A percentile compares a stretch with the other conserved stretches of the same genome.
phyloP scores from a whole-genome alignment of 2,329 filamentous ascomycete species.

The Rosellinia necatrix region DNA sequence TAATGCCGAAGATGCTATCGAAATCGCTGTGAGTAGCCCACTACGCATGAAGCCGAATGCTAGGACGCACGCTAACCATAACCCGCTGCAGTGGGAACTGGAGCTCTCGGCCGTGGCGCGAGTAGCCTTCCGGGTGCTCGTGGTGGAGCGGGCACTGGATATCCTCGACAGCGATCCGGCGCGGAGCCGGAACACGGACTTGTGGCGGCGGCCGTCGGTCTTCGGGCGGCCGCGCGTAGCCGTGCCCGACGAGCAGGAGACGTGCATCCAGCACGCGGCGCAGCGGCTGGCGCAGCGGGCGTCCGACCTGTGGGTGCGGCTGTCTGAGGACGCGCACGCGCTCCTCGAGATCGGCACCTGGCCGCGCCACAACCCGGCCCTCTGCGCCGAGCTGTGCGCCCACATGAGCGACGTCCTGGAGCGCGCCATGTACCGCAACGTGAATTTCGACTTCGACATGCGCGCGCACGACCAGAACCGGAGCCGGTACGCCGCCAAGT shows the following conservation, averaged over 20 bases:
- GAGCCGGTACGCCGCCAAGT: conserved; percentile 26
- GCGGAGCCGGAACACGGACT: not conserved
- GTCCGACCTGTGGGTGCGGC: conserved; percentile 15
- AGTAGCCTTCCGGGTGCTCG: conserved; percentile 62
- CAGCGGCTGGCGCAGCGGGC: conserved; percentile 31
- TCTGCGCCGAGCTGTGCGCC: not conserved
- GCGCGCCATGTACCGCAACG: not conserved
- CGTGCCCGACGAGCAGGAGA: conserved; percentile 41
- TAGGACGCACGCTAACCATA: not conserved
- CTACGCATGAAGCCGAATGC: too few species aligned
- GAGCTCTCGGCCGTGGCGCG: conserved; percentile 49
- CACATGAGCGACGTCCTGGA: not conserved
- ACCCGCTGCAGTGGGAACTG: conserved; percentile 42
- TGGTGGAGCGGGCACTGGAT: conserved; percentile 58
- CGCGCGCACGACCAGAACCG: conserved; percentile 24
- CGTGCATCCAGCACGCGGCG: conserved; percentile 36
- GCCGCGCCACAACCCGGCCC: not conserved
- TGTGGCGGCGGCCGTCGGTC: conserved; percentile 2
- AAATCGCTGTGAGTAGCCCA: conserved; percentile 53
- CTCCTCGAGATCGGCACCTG: conserved; percentile 29
- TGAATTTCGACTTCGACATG: not conserved
- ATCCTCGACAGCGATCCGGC: not conserved
- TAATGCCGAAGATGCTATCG: conserved; percentile 64
- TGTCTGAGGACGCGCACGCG: conserved; percentile 39
- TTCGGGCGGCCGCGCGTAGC: conserved; percentile 49